Evolutionary conservation across 257 asterid genomes (phyloP).

Genomic region (Capsicum baccatum): DNA sequence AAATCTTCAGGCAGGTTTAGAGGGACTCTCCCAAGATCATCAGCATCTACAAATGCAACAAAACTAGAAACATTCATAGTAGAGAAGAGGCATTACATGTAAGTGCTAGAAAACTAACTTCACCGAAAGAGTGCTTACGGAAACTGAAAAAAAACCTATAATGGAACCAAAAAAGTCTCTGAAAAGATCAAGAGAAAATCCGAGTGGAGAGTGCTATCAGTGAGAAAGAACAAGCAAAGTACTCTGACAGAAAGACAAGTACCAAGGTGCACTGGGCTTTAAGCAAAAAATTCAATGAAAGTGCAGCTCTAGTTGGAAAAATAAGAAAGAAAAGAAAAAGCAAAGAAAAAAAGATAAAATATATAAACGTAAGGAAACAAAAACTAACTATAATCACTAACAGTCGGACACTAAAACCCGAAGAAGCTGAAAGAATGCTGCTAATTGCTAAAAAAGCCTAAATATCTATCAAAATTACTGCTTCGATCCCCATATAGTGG

Average conservation of each 20-base stretch:
- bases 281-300: neutral
- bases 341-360: neutral
- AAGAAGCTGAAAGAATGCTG: too few relatives aligned
- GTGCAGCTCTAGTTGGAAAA: neutral
- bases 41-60: slow-evolving; percentile 3
- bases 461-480: neutral
- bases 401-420: neutral
- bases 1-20: neutral
- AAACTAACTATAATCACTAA: neutral
- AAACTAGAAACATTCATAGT: neutral
- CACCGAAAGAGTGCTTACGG: neutral
- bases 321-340: neutral
- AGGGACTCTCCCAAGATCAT: neutral
- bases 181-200: neutral
- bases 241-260: neutral
- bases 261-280: neutral
- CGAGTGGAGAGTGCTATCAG: neutral
- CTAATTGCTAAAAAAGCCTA: too few relatives aligned
- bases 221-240: neutral
- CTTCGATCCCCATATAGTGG: neutral
- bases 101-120: neutral
- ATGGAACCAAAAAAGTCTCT: neutral
- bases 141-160: neutral
- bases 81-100: neutral
- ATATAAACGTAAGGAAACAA: neutral